Conservation (phyloP, 306 rosid genomes). For the Alnus glutinosa region DNA sequence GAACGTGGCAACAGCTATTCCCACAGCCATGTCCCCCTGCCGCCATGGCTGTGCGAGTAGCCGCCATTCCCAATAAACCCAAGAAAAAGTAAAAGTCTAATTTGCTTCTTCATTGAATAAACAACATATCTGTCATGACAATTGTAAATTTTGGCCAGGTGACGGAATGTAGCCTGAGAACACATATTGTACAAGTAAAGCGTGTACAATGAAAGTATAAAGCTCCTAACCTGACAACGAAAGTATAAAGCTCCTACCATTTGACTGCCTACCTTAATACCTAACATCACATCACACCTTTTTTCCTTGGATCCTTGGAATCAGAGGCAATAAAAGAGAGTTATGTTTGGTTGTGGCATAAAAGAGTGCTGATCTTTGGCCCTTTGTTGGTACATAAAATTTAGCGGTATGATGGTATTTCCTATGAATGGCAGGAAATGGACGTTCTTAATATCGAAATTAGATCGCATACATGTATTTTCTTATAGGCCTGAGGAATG, state of each 20-base stretch:
- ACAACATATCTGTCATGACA: constrained; percentile 7
- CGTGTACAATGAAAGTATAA: constrained; percentile 41
- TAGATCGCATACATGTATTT: constrained; percentile 43
- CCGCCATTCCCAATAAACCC: background rate
- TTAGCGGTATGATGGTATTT: constrained; percentile 26
- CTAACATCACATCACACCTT: constrained; percentile 43
- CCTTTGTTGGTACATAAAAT: constrained; percentile 33
- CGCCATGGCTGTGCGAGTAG: background rate
- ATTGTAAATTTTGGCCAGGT: constrained; percentile 45
- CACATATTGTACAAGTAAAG: constrained; percentile 66
- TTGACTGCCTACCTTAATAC: constrained; percentile 37
- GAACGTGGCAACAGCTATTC: background rate
- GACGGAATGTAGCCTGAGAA: constrained; percentile 71
- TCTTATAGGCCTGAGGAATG: constrained; percentile 24
- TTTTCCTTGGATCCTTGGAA: constrained; percentile 1
- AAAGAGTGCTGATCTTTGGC: constrained; percentile 32
- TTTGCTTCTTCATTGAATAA: constrained; percentile 14
- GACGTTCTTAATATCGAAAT: constrained; percentile 32
- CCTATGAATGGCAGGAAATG: constrained; percentile 33
- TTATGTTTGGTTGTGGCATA: constrained; percentile 27
- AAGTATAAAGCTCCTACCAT: constrained; percentile 42
- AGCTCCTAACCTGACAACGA: constrained; percentile 32
- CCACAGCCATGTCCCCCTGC: background rate
- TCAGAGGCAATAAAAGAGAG: constrained; percentile 26
- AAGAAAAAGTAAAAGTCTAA: background rate